Base-by-base conservation (phyloP, 225 moss, liverwort and hornwort species). In the Sphagnum contortum region DNA sequence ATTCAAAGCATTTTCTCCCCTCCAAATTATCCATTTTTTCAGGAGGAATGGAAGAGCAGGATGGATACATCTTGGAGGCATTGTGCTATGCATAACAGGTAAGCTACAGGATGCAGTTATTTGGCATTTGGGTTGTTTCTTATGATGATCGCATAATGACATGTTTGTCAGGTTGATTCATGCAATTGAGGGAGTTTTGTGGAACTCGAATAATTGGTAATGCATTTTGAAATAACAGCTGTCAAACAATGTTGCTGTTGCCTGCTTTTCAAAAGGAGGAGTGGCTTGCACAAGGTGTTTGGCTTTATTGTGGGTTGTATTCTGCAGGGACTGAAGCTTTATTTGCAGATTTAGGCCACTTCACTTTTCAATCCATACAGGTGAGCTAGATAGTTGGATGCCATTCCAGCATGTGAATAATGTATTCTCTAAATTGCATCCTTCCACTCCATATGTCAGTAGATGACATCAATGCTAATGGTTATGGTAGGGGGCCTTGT, bases 281-380 rank as follows among this genome's bases (percentile, higher is more conserved):
- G 29, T 29, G 29, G 29, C 29, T 29, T 29, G 29, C 29, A 29
- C 29, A 29, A 29, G 29, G 29, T 29, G 29, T 29, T 29, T 29
- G 29, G 29, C 29, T 29, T 29, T 9, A 62, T 57, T 0, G 29
- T 44, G 62, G 44, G 11, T 44, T 55, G 0, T 66, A 3, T 63
- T 11, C 8, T 67, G 58, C 83, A 96, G 96, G 96, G 45, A 83
- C 96, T 64, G 96, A 96, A 73, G 96, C 96, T 9, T 80, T 96
- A 75, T 96, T 86, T 66, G 96, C 96, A 65, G 96, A 96, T 73
- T 83, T 96, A 75, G 96, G 92, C 50, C 96, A 96, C 68, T 96
- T 96, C 72, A 85, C 83, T 56, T 87, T 82, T 4, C 73, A 82
- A 66, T 90, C 96, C 63, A 92, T 96, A 71, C 96, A 91, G 92